phyloP scores from a whole-genome alignment of 306 rosid species.

The Glycine tomentella region DNA sequence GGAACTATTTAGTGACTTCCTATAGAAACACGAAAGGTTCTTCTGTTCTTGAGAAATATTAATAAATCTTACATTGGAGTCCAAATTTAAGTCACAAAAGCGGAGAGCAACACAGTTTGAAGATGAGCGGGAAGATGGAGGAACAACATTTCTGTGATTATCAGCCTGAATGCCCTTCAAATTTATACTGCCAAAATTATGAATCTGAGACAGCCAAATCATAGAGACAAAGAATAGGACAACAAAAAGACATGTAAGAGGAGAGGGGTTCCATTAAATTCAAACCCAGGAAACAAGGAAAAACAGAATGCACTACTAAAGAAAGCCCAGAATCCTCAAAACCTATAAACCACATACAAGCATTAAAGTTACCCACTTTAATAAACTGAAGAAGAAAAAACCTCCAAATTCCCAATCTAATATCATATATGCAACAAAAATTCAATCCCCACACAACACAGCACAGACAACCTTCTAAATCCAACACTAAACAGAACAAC shows the following conservation, averaged over 20 bases:
- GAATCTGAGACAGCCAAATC: constrained; percentile 79
- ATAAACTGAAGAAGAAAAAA: not conserved
- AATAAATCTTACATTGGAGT: constrained; percentile 60
- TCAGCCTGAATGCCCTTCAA: constrained; percentile 93
- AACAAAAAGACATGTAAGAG: constrained; percentile 43
- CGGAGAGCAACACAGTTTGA: constrained; percentile 90
- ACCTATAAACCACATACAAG: constrained; percentile 14
- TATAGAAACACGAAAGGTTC: constrained; percentile 31
- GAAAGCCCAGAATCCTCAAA: constrained; percentile 3
- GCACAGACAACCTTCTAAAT: too few relatives aligned
- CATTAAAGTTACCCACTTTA: constrained; percentile 7
- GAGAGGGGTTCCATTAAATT: constrained; percentile 21
- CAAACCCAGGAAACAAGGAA: constrained; percentile 32
- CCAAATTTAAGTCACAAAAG: constrained; percentile 61
- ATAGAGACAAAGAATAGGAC: constrained; percentile 51
- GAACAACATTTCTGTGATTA: constrained; percentile 74
- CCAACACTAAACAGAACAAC: too few relatives aligned
- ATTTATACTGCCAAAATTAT: constrained; percentile 93
- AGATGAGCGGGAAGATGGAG: constrained; percentile 89
- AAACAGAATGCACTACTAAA: constrained; percentile 33
- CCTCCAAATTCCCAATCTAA: too few relatives aligned
- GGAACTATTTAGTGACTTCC: constrained; percentile 37
- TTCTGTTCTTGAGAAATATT: not conserved
- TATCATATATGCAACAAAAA: too few relatives aligned
- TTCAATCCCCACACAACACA: too few relatives aligned